These are phyloP conservation scores for Coemansia aciculifera DNA, from an alignment of 192 early-diverging fungal species.

Conservation along the genomic window DNA sequence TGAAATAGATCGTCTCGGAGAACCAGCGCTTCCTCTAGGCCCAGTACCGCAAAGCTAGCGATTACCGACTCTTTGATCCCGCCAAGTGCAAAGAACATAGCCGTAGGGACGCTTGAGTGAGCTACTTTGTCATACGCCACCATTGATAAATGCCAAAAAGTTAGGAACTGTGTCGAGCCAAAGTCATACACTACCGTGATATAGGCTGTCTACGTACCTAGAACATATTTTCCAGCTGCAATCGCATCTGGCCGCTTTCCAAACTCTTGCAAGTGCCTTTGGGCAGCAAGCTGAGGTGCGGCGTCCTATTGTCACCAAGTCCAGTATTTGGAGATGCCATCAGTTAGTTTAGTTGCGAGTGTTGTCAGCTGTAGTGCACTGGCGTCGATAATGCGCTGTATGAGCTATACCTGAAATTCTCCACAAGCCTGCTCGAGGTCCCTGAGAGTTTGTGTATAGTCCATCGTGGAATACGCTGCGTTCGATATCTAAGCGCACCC, in stretches of 20 bases:
- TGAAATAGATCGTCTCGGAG: slow-evolving; percentile 49
- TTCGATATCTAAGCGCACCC: background rate
- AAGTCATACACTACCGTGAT: slow-evolving; percentile 1
- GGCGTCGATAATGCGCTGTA: background rate
- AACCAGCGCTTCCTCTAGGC: slow-evolving; percentile 10
- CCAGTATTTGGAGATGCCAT: background rate
- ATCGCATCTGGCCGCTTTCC: slow-evolving; percentile 53
- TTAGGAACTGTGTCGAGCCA: background rate
- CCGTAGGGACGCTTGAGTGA: slow-evolving; percentile 41
- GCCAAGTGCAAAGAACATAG: slow-evolving; percentile 52
- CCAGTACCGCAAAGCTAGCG: slow-evolving; percentile 33
- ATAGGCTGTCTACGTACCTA: slow-evolving; percentile 22
- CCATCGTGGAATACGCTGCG: slow-evolving; percentile 22
- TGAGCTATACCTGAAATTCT: slow-evolving; percentile 42
- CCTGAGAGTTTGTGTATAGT: slow-evolving; percentile 28
- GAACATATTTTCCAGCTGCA: slow-evolving; percentile 36
- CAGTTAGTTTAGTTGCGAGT: background rate
- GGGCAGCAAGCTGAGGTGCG: slow-evolving; percentile 37
- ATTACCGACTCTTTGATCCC: slow-evolving; percentile 51
- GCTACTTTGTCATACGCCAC: slow-evolving; percentile 15
- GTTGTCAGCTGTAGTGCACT: background rate
- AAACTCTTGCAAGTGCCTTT: slow-evolving; percentile 36
- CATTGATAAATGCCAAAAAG: background rate
- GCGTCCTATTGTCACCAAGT: slow-evolving; percentile 27
- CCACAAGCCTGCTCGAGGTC: slow-evolving; percentile 52